Evolutionary conservation across 176 grass and related monocot genomes (phyloP), one percentile per base, ranked within the genome.

Genomic region (Oropetium thomaeum): DNA sequence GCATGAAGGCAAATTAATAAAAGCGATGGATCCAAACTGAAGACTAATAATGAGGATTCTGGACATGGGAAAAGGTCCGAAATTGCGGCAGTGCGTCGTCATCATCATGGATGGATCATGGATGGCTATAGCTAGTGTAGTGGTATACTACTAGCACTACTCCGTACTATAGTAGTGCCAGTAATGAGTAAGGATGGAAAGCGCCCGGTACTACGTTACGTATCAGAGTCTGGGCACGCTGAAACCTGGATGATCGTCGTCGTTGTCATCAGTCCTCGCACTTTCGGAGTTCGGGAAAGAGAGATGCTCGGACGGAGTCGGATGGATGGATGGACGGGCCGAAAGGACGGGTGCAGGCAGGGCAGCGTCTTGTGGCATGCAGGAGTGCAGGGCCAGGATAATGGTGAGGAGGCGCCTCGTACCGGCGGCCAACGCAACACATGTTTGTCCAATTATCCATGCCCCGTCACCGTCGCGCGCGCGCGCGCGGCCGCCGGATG

Each of bases 261-360:
- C 77, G 27, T 58, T 41, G 41, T 54, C 25, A 58, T 40, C 37
- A n/a, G 64, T 39, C 34, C 80, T n/a, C 8, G 59, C 74, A 59
- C 74, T 88, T 88, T 62, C 16, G 85, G 75, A 69, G 80, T 60
- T 43, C 38, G 80, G 80, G 75, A 83, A 83, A 68, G 75, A 83
- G 79, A 68, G 67, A 67, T 17, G 53, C 53, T 57, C 6, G 73
- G 14, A 33, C 16, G 37, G 28, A 63, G n/a, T n/a, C 11, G 57
- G 54, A 73, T 5, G 42, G 51, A 12, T 4, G 30, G 62, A 74
- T 17, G 31, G 70, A 59, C 37, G 83, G 31, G 20, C 62, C 62
- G 60, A 39, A 29, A 14, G 65, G 72, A 77, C 60, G 79, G 72
- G 72, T 40, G 84, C 72, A 69, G 78, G 83, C 75, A 67, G 75